Evolutionary conservation across 441 rosid species (phyloP), one percentile per base, ranked within the genome.

Genomic region (Mallotus japonicus): DNA sequence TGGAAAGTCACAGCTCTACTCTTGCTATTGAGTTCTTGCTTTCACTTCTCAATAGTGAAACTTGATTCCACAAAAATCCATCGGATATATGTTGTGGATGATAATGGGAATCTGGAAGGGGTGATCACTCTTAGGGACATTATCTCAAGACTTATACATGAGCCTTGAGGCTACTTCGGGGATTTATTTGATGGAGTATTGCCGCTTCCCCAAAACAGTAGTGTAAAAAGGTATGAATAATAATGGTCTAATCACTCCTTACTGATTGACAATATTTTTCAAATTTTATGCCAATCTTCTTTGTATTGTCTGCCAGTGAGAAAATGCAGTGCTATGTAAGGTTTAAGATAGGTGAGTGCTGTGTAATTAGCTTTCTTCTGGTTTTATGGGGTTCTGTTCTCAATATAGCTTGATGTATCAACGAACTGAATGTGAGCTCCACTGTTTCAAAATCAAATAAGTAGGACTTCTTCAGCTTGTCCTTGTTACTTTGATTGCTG

Each of bases 181-280:
- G 97, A 95, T 82, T 95, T 95, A 87, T 95, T 95, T 60, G 98
- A 95, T 44, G 97, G 97, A 9, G 90, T 93, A 44, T 69, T 91
- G 63, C 97, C 99, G 4, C 82, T 90, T 34, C 99, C 99, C 0
- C 73, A 70, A 12, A 86, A 80, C 83, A 80, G 95, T 86, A 77
- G 98, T 92, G 66, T 95, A 28, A 75, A 84, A 50, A 17, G 71
- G 69, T 69, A 62, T 69, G 55, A 20, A 50, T 3, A 53, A 34
- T 24, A 54, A 55, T 49, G 47, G 47, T 50, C 24, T 56, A n/a
- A 22, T 72, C 19, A 34, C 46, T 58, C 13, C 63, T 62, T 15
- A 28, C 22, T 65, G 62, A 64, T 44, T 42, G 63, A 78, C 77
- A 57, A 32, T 55, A 32, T 62, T 76, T 62, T 62, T 19, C 28